Conservation (phyloP, 2,329 filamentous ascomycete genomes). For the Colletotrichum sojae region DNA sequence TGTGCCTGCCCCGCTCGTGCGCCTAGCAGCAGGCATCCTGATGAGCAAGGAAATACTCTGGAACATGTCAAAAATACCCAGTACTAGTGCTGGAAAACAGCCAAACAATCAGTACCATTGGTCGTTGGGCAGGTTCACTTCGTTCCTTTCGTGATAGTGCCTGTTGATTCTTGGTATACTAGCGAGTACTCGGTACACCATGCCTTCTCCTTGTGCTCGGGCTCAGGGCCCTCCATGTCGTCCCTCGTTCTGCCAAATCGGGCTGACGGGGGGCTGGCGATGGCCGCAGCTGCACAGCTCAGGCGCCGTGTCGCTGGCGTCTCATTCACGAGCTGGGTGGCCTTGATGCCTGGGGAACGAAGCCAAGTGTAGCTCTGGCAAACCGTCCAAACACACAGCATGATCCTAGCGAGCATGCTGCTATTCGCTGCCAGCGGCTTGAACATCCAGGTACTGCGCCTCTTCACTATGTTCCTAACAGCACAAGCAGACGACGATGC, state of each 20-base stretch:
- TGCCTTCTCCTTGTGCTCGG: not conserved
- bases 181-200: not conserved
- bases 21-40: no score
- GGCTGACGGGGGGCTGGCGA: slow-evolving; percentile 14
- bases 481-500: no score
- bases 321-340: slow-evolving; percentile 7
- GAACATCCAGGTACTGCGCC: no score
- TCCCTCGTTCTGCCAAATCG: slow-evolving; percentile 25
- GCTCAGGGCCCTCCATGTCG: slow-evolving; percentile 14
- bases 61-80: no score
- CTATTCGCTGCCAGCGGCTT: not conserved
- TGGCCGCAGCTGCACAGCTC: slow-evolving; percentile 29
- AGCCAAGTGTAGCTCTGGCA: not conserved
- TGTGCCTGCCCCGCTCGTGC: no score
- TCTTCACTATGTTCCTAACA: no score
- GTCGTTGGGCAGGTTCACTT: no score
- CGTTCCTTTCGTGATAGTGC: slow-evolving; percentile 10
- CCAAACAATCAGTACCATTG: no score
- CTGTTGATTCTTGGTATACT: slow-evolving; percentile 10
- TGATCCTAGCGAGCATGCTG: not conserved
- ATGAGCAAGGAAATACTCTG: no score
- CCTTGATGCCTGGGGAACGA: slow-evolving; percentile 22
- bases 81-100: no score
- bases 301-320: not conserved
- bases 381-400: slow-evolving; percentile 5